Conservation (phyloP, 2,329 filamentous ascomycete genomes). For the Xylariaceae sp. region DNA sequence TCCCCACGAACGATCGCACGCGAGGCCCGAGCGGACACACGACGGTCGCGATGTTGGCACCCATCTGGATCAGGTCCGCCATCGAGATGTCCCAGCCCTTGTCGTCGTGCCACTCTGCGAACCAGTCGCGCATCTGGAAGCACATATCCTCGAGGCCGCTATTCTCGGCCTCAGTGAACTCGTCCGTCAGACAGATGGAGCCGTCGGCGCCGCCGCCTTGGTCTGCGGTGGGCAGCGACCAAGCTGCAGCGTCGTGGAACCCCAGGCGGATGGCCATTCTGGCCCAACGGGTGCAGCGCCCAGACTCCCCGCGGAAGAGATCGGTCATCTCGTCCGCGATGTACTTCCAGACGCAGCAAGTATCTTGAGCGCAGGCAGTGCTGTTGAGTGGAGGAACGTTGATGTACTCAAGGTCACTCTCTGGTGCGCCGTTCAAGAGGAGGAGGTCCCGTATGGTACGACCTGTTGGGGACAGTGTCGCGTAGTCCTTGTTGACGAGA, state of each 20-base stretch:
- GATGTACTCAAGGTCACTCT: slow-evolving; percentile 17
- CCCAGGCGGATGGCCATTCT: slow-evolving; percentile 41
- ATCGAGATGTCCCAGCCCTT: slow-evolving; percentile 39
- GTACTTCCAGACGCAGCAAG: slow-evolving; percentile 42
- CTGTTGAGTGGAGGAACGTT: slow-evolving; percentile 17
- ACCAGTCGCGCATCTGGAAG: slow-evolving; percentile 32
- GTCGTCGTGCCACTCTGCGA: slow-evolving; percentile 14
- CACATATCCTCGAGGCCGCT: slow-evolving; percentile 43
- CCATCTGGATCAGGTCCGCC: slow-evolving; percentile 53
- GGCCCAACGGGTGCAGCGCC: slow-evolving; percentile 39
- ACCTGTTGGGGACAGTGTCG: slow-evolving; percentile 31
- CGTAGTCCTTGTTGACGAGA: slow-evolving; percentile 26
- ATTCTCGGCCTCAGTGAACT: slow-evolving; percentile 38
- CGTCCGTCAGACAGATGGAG: slow-evolving; percentile 38
- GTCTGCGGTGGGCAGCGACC: slow-evolving; percentile 31
- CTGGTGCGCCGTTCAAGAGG: slow-evolving; percentile 20
- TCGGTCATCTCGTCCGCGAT: slow-evolving; percentile 35
- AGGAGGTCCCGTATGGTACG: slow-evolving; percentile 35
- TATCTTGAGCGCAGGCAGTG: slow-evolving; percentile 30
- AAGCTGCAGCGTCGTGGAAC: slow-evolving; percentile 44
- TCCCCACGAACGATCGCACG: slow-evolving; percentile 47
- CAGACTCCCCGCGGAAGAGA: slow-evolving; percentile 32
- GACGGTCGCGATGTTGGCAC: slow-evolving; percentile 44
- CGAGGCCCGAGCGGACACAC: slow-evolving; percentile 42
- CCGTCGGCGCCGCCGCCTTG: slow-evolving; percentile 43